A percentile compares a stretch with the other conserved stretches of the same genome.
Evolutionary conservation across 2,329 filamentous ascomycete species (phyloP).

Genomic region (Xylariales sp.): DNA sequence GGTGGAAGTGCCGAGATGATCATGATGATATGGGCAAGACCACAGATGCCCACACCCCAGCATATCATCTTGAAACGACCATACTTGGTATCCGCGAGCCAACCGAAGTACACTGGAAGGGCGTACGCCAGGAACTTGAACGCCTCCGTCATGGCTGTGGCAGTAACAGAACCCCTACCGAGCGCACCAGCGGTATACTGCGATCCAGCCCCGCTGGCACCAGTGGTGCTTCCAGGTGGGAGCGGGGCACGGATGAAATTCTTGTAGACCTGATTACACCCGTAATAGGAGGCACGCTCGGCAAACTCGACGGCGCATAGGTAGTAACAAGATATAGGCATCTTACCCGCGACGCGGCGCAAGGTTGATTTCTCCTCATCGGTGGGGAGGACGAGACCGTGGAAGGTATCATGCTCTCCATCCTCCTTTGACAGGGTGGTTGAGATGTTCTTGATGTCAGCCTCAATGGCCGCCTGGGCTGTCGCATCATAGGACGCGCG

Average conservation of each 20-base stretch:
- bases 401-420: slow-evolving; percentile 23
- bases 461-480: slow-evolving; percentile 8
- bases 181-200: slow-evolving; percentile 42
- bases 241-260: slow-evolving; percentile 51
- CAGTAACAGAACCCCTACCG: slow-evolving; percentile 40
- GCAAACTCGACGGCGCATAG: slow-evolving; percentile 47
- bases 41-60: slow-evolving; percentile 10
- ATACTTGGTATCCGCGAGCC: slow-evolving; percentile 36
- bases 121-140: slow-evolving; percentile 44
- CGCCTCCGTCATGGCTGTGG: slow-evolving; percentile 40
- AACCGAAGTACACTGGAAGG: slow-evolving; percentile 37
- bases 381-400: slow-evolving; percentile 34
- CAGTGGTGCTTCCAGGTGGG: slow-evolving; percentile 30
- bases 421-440: slow-evolving; percentile 6
- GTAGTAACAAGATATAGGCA: slow-evolving; percentile 38
- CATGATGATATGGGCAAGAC: slow-evolving; percentile 22
- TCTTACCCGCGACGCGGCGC: slow-evolving; percentile 39
- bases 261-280: slow-evolving; percentile 41
- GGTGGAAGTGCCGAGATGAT: slow-evolving; percentile 27
- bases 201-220: slow-evolving; percentile 23
- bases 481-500: slow-evolving; percentile 7
- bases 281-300: slow-evolving; percentile 48
- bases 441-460: slow-evolving; percentile 4
- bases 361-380: slow-evolving; percentile 40
- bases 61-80: slow-evolving; percentile 27